Percentiles rank a stretch among this genome's conserved stretches.
These are phyloP conservation scores for Aethionema arabicum DNA, from an alignment of 345 rosid species.

Conservation along the genomic window DNA sequence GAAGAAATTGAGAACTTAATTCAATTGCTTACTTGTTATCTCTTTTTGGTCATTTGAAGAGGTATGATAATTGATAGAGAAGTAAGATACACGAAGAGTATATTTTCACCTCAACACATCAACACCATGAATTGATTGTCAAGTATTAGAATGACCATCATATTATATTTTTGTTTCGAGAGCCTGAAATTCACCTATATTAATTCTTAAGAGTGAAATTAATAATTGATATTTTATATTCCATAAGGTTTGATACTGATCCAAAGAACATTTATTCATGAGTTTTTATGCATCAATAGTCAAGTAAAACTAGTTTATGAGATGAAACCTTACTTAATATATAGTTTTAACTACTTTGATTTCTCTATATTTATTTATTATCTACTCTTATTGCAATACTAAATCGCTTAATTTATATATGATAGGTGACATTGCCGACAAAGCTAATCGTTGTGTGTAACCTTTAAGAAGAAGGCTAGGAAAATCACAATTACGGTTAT, in stretches of 20 bases:
- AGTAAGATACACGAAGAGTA: constrained; percentile 79
- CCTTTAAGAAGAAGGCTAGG: no score
- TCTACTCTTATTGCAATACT: no score
- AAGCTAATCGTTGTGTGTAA: no score
- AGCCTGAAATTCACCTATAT: constrained; percentile 55
- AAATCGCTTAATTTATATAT: no score
- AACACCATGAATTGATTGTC: constrained; percentile 11
- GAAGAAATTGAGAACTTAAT: background rate
- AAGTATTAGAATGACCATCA: background rate
- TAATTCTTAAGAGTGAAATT: constrained; percentile 91
- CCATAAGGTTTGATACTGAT: constrained; percentile 54
- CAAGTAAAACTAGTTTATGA: no score
- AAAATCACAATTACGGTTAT: no score
- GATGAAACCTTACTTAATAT: no score
- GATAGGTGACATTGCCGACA: no score
- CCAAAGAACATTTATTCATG: constrained; percentile 59
- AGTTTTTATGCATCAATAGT: constrained; percentile 54
- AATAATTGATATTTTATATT: constrained; percentile 59
- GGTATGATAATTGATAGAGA: constrained; percentile 85
- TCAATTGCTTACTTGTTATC: constrained; percentile 65
- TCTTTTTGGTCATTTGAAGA: constrained; percentile 88
- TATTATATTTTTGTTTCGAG: background rate
- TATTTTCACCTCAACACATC: constrained; percentile 57
- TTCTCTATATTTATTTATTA: no score
- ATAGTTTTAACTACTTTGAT: no score